Conservation (phyloP, 495 filamentous ascomycete genomes). For the Usnea hakonensis region DNA sequence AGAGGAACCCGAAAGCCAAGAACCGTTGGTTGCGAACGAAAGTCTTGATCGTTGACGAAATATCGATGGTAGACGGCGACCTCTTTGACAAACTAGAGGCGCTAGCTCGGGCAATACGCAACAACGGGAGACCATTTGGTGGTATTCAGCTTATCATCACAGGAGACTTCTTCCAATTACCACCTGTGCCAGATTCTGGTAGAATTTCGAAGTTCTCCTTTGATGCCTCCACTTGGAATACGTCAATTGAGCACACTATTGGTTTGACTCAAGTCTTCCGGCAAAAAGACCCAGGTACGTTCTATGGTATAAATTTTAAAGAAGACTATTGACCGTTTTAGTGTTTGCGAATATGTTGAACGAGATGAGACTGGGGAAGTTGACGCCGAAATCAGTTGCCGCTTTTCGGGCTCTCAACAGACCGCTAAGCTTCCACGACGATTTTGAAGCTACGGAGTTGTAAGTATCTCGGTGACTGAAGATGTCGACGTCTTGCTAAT, state of each 20-base stretch:
- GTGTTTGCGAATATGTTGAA: conserved; percentile 93
- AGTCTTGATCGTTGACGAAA: conserved; percentile 83
- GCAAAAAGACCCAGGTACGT: conserved; percentile 76
- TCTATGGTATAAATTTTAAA: conserved; percentile 20
- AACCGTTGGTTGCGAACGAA: conserved; percentile 83
- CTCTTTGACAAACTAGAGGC: conserved; percentile 93
- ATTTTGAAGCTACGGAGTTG: conserved; percentile 84
- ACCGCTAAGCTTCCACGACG: conserved; percentile 62
- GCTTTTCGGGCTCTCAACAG: conserved; percentile 66
- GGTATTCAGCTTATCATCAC: conserved; percentile 95
- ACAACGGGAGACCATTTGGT: conserved; percentile 87
- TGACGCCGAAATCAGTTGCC: conserved; percentile 58
- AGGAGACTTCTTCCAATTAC: conserved; percentile 95
- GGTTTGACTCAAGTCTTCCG: conserved; percentile 92
- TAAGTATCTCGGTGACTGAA: conserved; percentile 32
- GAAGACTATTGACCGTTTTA: conserved; percentile 20
- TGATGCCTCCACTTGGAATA: conserved; percentile 82
- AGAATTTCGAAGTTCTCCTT: conserved; percentile 81
- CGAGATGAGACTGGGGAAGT: conserved; percentile 85
- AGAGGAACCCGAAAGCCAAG: conserved; percentile 77
- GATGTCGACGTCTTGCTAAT: neutral
- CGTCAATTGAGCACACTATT: conserved; percentile 90
- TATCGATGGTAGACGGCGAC: conserved; percentile 97
- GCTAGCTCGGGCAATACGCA: conserved; percentile 70
- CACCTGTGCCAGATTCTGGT: conserved; percentile 78